Evolutionary conservation across 306 rosid genomes (phyloP).

Genomic region (Heteromeles arbutifolia): DNA sequence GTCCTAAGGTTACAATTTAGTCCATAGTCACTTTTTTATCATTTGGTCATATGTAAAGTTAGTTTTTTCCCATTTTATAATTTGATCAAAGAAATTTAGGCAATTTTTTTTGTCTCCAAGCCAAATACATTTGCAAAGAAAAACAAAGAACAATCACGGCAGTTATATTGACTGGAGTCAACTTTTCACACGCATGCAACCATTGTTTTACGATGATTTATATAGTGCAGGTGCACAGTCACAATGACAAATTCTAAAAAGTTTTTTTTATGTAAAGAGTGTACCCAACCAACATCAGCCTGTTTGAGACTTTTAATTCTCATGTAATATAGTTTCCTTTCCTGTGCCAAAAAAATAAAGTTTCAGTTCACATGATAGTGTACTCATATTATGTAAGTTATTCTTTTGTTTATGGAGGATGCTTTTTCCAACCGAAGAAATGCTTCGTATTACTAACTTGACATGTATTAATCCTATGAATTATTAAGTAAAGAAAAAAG

Average conservation of each 20-base stretch:
- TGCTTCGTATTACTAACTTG: no score
- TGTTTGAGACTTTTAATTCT: no score
- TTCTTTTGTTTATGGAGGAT: no score
- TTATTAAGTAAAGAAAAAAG: background rate
- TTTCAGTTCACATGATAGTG: no score
- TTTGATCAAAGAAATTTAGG: background rate
- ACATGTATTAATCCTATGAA: no score
- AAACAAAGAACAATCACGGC: background rate
- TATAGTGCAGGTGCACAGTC: rapidly evolving
- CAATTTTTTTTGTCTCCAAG: background rate
- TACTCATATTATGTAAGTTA: no score
- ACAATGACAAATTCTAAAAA: no score
- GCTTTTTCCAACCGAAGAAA: no score
- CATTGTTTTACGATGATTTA: background rate
- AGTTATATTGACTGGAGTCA: background rate
- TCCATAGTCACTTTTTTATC: background rate
- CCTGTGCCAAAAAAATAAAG: no score
- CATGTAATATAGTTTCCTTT: no score
- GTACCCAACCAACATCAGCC: no score
- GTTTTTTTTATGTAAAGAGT: no score
- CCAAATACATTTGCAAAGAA: background rate
- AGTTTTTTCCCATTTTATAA: background rate
- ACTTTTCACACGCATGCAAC: background rate
- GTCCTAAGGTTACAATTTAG: background rate
- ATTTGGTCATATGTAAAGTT: background rate